These are phyloP conservation scores for Cryomyces minteri DNA, from an alignment of 495 filamentous ascomycete species.

Conservation along the genomic window DNA sequence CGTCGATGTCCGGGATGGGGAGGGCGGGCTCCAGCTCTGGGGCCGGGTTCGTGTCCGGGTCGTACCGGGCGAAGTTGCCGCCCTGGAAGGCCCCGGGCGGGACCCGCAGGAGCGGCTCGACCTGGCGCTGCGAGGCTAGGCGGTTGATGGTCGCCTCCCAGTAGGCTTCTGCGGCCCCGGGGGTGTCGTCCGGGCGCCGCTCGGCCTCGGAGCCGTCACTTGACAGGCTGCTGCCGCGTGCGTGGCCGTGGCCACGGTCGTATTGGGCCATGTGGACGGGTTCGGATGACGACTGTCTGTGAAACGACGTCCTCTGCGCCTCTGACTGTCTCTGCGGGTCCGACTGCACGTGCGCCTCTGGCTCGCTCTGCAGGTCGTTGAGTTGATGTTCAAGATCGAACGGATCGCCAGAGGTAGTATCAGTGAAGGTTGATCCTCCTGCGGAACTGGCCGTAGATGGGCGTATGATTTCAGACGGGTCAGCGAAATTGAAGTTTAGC, in stretches of 20 bases:
- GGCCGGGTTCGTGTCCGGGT: slow-evolving; percentile 13
- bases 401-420: slow-evolving; percentile 18
- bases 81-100: slow-evolving; percentile 19
- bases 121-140: slow-evolving; percentile 19
- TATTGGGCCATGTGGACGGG: neutral
- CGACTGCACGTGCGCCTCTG: too few species aligned
- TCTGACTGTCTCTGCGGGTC: neutral
- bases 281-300: slow-evolving; percentile 1
- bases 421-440: slow-evolving; percentile 14
- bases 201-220: slow-evolving; percentile 26
- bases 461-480: slow-evolving; percentile 5
- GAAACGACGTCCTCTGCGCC: slow-evolving; percentile 1
- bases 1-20: neutral
- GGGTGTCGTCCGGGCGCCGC: neutral
- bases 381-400: slow-evolving; percentile 21
- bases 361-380: neutral
- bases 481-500: slow-evolving; percentile 15
- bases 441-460: slow-evolving; percentile 19
- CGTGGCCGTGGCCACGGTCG: slow-evolving; percentile 7
- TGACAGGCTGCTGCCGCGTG: slow-evolving; percentile 27
- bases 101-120: slow-evolving; percentile 8
- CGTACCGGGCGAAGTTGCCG: slow-evolving; percentile 11
- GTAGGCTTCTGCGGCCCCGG: slow-evolving; percentile 16
- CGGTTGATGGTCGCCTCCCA: slow-evolving; percentile 32
- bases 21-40: slow-evolving; percentile 3